phyloP scores from a whole-genome alignment of 179 eudicot species.

The Sideroxylon spinosum region DNA sequence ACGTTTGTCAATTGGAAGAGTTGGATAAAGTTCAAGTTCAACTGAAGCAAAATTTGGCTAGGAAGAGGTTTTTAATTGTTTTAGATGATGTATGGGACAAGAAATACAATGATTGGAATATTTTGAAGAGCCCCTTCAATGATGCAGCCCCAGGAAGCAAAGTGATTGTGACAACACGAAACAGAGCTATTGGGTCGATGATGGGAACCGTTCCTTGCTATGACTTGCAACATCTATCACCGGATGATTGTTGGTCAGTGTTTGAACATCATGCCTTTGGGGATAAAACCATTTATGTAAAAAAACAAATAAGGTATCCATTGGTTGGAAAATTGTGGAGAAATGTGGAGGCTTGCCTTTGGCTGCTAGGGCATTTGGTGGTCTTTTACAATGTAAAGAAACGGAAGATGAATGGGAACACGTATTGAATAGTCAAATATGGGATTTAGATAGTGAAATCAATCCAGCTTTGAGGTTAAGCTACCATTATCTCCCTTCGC shows the following conservation, averaged over 20 bases:
- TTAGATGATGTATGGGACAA: conserved; percentile 28
- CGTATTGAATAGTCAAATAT: too few species aligned
- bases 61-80: conserved; percentile 12
- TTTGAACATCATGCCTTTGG: conserved; percentile 18
- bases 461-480: too few species aligned
- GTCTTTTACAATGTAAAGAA: too few species aligned
- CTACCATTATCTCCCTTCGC: too few species aligned
- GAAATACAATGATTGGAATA: neutral
- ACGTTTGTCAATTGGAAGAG: neutral
- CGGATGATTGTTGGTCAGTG: conserved; percentile 21
- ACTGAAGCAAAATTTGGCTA: conserved; percentile 4
- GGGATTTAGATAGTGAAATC: too few species aligned
- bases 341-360: conserved; percentile 26
- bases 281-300: neutral
- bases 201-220: neutral
- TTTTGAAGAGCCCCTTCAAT: conserved; percentile 3
- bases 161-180: conserved; percentile 24
- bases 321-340: conserved; percentile 20
- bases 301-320: neutral
- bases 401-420: too few species aligned
- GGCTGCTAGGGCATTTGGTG: neutral
- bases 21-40: conserved; percentile 9
- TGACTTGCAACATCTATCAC: neutral
- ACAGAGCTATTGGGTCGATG: neutral
- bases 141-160: conserved; percentile 15